phyloP scores from a whole-genome alignment of 2,329 filamentous ascomycete genomes.

The Cercospora nicotianae region DNA sequence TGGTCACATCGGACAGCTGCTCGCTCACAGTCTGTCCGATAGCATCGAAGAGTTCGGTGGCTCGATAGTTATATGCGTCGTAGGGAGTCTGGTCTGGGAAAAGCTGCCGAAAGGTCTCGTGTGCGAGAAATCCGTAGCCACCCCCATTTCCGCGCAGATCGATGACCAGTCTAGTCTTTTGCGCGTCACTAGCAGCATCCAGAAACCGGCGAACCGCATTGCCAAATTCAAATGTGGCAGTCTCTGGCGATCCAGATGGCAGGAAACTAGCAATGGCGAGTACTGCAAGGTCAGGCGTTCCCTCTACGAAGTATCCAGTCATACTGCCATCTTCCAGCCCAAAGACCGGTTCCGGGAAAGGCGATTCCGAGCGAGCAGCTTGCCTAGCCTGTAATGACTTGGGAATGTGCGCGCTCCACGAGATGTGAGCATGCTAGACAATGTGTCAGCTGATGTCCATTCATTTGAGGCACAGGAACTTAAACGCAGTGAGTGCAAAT shows the following conservation, averaged over 20 bases:
- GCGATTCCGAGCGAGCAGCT: not conserved
- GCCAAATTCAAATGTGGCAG: slow-evolving; percentile 40
- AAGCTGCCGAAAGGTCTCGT: slow-evolving; percentile 54
- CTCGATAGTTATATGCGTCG: slow-evolving; percentile 46
- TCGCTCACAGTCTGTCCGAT: slow-evolving; percentile 37
- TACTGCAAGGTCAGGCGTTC: slow-evolving; percentile 48
- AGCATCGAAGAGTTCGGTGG: slow-evolving; percentile 43
- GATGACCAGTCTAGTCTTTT: slow-evolving; percentile 59
- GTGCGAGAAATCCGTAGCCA: slow-evolving; percentile 48
- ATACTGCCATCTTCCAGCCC: slow-evolving; percentile 31
- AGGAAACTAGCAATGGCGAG: slow-evolving; percentile 48
- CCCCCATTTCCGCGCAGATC: slow-evolving; percentile 64
- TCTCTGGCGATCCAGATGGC: slow-evolving; percentile 27
- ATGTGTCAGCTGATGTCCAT: not conserved
- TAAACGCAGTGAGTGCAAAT: not conserved
- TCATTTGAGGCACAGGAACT: not conserved
- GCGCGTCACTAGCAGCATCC: slow-evolving; percentile 37
- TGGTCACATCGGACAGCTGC: slow-evolving; percentile 1
- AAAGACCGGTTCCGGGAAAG: not conserved
- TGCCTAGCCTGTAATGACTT: slow-evolving; percentile 3
- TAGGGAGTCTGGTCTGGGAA: slow-evolving; percentile 53
- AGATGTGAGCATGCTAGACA: not conserved
- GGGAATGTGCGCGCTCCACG: slow-evolving; percentile 1
- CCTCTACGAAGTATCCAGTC: slow-evolving; percentile 49
- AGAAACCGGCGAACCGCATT: slow-evolving; percentile 49